A percentile compares a stretch with the other conserved stretches of the same genome.
Evolutionary conservation across 1,139 yeast species (phyloP).

Genomic region (Pneumocystis canis): DNA sequence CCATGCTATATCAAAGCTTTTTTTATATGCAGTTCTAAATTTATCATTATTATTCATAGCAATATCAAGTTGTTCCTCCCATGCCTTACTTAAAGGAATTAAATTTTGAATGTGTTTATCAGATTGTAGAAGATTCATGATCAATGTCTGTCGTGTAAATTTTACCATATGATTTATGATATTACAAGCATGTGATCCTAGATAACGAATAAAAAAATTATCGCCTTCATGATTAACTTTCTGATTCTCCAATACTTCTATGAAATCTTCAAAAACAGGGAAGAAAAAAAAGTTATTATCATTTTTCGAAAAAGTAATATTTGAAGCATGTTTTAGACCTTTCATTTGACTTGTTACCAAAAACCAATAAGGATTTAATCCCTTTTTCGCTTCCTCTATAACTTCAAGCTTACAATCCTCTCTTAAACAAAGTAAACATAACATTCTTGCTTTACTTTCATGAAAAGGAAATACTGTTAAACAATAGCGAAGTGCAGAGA

Average conservation of each 20-base stretch:
- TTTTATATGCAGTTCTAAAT: constrained; percentile 32
- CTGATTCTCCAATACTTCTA: constrained; percentile 14
- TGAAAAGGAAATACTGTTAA: constrained; percentile 53
- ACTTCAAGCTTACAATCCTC: constrained; percentile 49
- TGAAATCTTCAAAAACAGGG: constrained; percentile 12
- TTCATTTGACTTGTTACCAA: constrained; percentile 18
- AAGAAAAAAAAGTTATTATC: constrained; percentile 6
- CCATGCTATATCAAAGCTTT: constrained; percentile 2
- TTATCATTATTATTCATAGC: constrained; percentile 48
- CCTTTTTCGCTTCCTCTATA: constrained; percentile 67
- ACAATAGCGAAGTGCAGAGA: constrained; percentile 49
- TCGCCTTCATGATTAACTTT: neutral
- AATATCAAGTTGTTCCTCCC: constrained; percentile 60
- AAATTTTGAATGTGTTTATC: constrained; percentile 33
- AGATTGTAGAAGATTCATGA: constrained; percentile 46
- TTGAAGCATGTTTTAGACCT: neutral
- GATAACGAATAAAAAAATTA: neutral
- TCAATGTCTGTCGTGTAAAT: constrained; percentile 36
- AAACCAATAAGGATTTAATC: constrained; percentile 68
- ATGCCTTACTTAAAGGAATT: constrained; percentile 54
- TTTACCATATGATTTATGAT: constrained; percentile 7
- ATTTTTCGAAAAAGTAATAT: neutral
- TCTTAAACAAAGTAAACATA: constrained; percentile 54
- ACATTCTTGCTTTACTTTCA: constrained; percentile 52
- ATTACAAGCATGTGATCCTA: neutral